A percentile compares a stretch with the other conserved stretches of the same genome.
Evolutionary conservation across 371 early-diverging fungal species (phyloP).

Genomic region (Sanchytrium tribonematis): DNA sequence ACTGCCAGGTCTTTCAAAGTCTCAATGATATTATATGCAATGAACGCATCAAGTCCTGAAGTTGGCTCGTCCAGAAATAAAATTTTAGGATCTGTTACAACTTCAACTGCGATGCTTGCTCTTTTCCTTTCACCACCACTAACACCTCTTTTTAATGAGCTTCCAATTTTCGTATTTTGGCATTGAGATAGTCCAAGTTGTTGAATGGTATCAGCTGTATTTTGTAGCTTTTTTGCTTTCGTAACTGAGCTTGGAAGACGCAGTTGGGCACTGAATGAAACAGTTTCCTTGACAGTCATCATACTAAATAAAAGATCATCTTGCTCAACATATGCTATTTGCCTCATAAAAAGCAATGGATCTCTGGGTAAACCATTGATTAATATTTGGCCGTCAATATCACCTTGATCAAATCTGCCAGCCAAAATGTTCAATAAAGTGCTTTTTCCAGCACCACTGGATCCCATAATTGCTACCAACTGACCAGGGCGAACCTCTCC

Average conservation of each 20-base stretch:
- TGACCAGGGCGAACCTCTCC: background rate
- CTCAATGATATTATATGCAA: constrained; percentile 2
- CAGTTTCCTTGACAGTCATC: constrained; percentile 25
- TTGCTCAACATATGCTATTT: constrained; percentile 53
- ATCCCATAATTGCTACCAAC: constrained; percentile 2
- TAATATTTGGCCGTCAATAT: background rate
- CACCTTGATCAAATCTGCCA: background rate
- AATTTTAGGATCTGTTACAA: constrained; percentile 8
- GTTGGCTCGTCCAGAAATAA: constrained; percentile 14
- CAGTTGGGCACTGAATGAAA: constrained; percentile 36
- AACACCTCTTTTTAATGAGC: constrained; percentile 12
- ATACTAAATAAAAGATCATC: constrained; percentile 41
- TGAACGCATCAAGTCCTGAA: constrained; percentile 9
- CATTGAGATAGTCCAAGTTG: constrained; percentile 1
- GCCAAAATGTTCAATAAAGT: constrained; percentile 33
- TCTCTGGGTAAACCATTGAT: constrained; percentile 2
- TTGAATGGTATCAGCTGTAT: constrained; percentile 3
- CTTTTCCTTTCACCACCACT: constrained; percentile 33
- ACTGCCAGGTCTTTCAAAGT: background rate
- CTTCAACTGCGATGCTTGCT: constrained; percentile 27
- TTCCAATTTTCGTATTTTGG: constrained; percentile 1
- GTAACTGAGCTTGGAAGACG: constrained; percentile 30
- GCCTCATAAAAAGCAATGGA: constrained; percentile 21
- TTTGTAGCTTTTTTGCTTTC: constrained; percentile 23
- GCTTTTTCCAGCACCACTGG: constrained; percentile 19